Percentiles rank a stretch among this genome's conserved stretches.
Conservation (phyloP, 345 rosid genomes). For the Eucalyptus cloeziana region DNA sequence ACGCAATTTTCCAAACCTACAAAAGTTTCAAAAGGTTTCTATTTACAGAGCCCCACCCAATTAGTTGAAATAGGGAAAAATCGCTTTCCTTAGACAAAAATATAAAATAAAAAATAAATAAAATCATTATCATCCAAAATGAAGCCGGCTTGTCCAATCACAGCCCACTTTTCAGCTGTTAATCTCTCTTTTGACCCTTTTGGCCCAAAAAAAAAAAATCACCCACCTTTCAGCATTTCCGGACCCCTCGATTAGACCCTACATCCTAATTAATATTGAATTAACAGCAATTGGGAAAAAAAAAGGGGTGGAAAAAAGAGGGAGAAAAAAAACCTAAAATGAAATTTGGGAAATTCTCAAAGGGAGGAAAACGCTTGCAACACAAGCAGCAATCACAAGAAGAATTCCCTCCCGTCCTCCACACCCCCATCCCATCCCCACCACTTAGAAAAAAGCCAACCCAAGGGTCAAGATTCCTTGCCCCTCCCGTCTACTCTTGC, state of each 20-base stretch:
- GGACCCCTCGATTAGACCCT: neutral
- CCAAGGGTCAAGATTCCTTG: constrained; percentile 45
- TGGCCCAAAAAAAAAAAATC: neutral
- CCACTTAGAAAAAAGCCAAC: constrained; percentile 3
- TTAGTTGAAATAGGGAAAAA: neutral
- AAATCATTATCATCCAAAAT: neutral
- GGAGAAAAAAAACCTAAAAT: neutral
- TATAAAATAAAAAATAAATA: too few relatives aligned
- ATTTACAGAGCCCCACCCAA: neutral
- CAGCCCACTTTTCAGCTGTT: neutral
- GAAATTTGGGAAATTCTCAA: neutral
- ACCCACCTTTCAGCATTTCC: neutral
- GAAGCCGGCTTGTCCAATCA: neutral
- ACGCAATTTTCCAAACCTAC: neutral
- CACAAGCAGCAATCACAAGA: neutral
- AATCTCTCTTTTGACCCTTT: neutral
- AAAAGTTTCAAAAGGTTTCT: neutral
- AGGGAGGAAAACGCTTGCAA: neutral
- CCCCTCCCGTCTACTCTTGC: constrained; percentile 24
- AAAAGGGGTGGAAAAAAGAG: neutral
- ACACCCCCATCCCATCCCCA: neutral
- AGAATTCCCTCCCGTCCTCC: constrained; percentile 2
- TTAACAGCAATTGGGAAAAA: neutral
- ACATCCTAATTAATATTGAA: neutral
- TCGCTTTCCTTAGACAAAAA: neutral